Base-by-base conservation (phyloP, 495 filamentous ascomycete genomes). In the Pseudevernia furfuracea region DNA sequence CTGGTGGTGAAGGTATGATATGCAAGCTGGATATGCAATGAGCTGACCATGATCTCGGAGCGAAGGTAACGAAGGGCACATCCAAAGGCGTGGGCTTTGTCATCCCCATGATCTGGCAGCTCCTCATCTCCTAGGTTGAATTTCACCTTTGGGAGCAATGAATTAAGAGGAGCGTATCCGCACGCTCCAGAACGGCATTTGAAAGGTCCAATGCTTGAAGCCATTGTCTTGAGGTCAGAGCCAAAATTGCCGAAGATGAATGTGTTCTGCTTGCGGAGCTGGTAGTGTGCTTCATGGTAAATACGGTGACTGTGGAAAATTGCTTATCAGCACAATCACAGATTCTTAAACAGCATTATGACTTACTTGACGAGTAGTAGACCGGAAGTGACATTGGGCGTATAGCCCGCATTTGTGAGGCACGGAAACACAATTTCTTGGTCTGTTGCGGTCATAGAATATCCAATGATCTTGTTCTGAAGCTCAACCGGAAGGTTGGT, bases 351-450 rank as follows among this genome's bases (percentile, higher is more conserved):
- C 25, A 48, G n/a, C 2, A 1, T 23, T 23, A 3, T 17, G 11
- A 39, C 63, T 30, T 49, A 65, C 63, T 62, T 60, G 15, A 36
- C 59, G 12, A 58, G 21, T 12, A 66, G 15, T 15, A 60, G 55
- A 9, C 46, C 28, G 3, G 34, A 25, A 28, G 39, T 57, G 59
- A 66, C 21, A 28, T 52, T 43, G 17, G 49, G 64, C 30, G 4
- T 39, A 28, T 44, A 61, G 30, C 7, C 5, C 2, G 21, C 14
- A 15, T 48, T 56, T 2, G 64, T 66, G 6, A 66, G 59, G 21
- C 64, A 62, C 3, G 64, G 64, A 21, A 66, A 28, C 0, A 11
- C 8, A 17, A 66, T 11, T 21, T 30, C 46, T 17, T 23, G 9
- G 25, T 38, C 36, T 28, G 17, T 23, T 25, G 64, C 38, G 2